These are phyloP conservation scores for Cordyceps militaris DNA, from an alignment of 2,329 filamentous ascomycete genomes.

Conservation along the genomic window DNA sequence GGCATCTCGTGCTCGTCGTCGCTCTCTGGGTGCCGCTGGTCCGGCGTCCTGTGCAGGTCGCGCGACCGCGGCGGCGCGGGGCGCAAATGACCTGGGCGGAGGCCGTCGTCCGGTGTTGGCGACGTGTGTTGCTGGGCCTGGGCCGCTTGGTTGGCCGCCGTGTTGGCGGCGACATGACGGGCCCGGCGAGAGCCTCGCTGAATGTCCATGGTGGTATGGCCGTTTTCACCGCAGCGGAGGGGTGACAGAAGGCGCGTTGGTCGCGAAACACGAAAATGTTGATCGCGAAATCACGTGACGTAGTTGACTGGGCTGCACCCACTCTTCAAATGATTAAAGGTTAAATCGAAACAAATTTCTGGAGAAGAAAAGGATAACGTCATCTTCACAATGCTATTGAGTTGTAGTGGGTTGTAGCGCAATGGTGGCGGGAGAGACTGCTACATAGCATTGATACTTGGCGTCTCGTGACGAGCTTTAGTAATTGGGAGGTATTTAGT, in stretches of 20 bases:
- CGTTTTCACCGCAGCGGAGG: not conserved
- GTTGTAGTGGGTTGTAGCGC: no score
- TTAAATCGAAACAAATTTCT: no score
- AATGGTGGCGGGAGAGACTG: no score
- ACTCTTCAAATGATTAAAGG: no score
- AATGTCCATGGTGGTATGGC: conserved; percentile 22
- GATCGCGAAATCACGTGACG: conserved; percentile 10
- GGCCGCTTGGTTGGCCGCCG: conserved; percentile 14
- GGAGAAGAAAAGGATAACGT: no score
- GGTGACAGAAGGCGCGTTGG: not conserved
- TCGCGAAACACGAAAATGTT: not conserved
- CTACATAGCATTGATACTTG: no score
- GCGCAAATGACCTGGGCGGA: not conserved
- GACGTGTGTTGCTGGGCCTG: conserved; percentile 12
- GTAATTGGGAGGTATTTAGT: no score
- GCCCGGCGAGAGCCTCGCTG: conserved; percentile 25
- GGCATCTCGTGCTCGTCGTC: conserved; percentile 19
- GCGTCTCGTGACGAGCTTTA: no score
- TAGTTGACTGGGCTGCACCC: no score
- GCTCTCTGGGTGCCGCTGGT: conserved; percentile 16
- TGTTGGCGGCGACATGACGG: conserved; percentile 23
- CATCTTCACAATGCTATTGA: no score
- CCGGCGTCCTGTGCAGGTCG: conserved; percentile 20
- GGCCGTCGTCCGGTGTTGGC: not conserved
- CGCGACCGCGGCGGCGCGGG: conserved; percentile 8